These are phyloP conservation scores for Penicillium canariense DNA, from an alignment of 495 filamentous ascomycete genomes.

Conservation along the genomic window DNA sequence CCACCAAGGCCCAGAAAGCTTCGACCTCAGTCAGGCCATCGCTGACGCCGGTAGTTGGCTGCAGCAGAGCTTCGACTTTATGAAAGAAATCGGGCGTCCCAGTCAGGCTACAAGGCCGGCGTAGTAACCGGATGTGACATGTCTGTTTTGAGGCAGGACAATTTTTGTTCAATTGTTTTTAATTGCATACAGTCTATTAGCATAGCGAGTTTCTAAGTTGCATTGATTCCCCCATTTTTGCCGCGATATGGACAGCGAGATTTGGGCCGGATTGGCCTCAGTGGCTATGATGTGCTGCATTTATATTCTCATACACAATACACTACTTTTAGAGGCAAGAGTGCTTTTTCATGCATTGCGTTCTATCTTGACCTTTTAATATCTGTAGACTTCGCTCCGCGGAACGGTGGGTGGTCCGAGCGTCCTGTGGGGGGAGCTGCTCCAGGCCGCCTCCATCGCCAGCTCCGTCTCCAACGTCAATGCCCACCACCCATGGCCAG, in stretches of 20 bases:
- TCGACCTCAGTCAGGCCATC: conserved; percentile 44
- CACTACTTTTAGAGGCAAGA: background rate
- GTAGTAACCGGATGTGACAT: background rate
- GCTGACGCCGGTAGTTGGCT: conserved; percentile 47
- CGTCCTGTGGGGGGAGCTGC: conserved; percentile 29
- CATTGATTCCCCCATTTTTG: background rate
- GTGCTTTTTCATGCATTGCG: too few relatives aligned
- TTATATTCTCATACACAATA: background rate
- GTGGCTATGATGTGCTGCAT: background rate
- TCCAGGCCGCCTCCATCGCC: conserved; percentile 20
- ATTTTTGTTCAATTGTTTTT: background rate
- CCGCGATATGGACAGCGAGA: background rate
- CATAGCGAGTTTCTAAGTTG: background rate
- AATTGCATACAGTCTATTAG: background rate
- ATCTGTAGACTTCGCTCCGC: background rate
- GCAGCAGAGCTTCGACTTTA: conserved; percentile 43
- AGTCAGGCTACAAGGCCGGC: conserved; percentile 11
- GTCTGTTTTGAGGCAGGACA: background rate
- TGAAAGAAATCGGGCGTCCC: conserved; percentile 24
- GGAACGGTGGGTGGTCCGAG: conserved; percentile 22
- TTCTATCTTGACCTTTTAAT: background rate
- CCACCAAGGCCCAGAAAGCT: conserved; percentile 27
- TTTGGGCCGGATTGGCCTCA: background rate
- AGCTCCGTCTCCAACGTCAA: conserved; percentile 7
- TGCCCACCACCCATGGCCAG: conserved; percentile 32